Percentiles rank a stretch among this genome's conserved stretches.
These are phyloP conservation scores for Chytriomyces sp. DNA, from an alignment of 192 early-diverging fungal species.

Conservation along the genomic window DNA sequence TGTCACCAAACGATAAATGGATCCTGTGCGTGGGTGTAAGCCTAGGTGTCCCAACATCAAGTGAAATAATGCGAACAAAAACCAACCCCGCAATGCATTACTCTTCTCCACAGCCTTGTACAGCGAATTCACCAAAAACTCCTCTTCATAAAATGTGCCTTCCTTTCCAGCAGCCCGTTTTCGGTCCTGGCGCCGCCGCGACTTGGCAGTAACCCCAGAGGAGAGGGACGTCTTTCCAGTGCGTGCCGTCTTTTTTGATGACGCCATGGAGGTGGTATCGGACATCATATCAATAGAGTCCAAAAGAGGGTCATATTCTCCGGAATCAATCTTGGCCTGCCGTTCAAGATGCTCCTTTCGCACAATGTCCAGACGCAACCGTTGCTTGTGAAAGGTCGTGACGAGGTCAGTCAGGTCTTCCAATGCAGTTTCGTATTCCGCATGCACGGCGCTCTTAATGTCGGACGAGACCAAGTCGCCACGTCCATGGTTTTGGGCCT, in stretches of 20 bases:
- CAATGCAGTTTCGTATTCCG: slow-evolving; percentile 36
- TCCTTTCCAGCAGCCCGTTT: slow-evolving; percentile 88
- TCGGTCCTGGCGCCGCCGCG: slow-evolving; percentile 70
- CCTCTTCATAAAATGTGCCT: slow-evolving; percentile 81
- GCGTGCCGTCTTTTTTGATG: slow-evolving; percentile 70
- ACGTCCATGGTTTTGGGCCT: slow-evolving; percentile 59
- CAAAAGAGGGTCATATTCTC: slow-evolving; percentile 58
- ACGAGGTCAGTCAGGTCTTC: slow-evolving; percentile 66
- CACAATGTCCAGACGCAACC: slow-evolving; percentile 55
- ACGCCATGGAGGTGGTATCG: slow-evolving; percentile 93
- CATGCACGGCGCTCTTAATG: slow-evolving; percentile 31
- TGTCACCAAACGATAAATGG: slow-evolving; percentile 25
- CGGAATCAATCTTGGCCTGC: slow-evolving; percentile 20
- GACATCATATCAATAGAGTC: slow-evolving; percentile 93
- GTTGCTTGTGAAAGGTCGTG: slow-evolving; percentile 67
- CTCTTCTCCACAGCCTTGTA: slow-evolving; percentile 60
- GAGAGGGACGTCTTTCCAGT: slow-evolving; percentile 66
- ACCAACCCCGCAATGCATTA: slow-evolving; percentile 60
- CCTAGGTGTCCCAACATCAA: neutral
- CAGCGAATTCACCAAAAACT: slow-evolving; percentile 78
- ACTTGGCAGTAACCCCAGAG: slow-evolving; percentile 50
- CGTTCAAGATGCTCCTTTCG: slow-evolving; percentile 56
- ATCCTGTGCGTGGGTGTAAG: neutral
- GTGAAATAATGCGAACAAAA: neutral
- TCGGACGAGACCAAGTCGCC: slow-evolving; percentile 76